Conservation (phyloP, 176 grass and related monocot genomes). For the Oryza meridionalis region DNA sequence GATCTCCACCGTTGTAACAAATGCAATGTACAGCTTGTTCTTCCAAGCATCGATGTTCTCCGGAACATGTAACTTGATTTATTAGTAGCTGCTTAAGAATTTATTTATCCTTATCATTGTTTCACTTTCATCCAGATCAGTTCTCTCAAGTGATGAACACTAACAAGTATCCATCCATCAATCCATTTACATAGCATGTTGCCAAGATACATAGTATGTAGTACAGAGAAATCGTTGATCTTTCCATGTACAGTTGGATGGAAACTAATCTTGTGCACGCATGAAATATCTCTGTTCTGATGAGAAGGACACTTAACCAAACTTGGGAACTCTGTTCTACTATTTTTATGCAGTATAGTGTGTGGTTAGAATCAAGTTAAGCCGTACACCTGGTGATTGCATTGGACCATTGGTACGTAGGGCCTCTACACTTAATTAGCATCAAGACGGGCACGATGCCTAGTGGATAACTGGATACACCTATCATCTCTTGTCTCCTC, state of each 20-base stretch:
- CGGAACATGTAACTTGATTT: not conserved
- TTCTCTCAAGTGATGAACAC: not conserved
- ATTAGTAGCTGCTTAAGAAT: not conserved
- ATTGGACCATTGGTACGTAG: not conserved
- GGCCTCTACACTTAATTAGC: not conserved
- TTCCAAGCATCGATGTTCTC: not conserved
- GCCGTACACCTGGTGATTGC: not conserved
- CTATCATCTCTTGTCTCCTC: not conserved
- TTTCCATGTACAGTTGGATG: too few species aligned
- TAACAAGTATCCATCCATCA: not conserved
- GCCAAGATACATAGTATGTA: too few species aligned
- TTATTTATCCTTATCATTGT: too few species aligned
- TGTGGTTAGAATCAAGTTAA: not conserved
- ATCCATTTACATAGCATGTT: too few species aligned
- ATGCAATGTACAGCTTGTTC: not conserved
- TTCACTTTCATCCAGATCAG: not conserved
- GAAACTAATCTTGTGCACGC: not conserved
- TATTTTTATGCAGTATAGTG: not conserved
- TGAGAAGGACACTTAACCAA: not conserved
- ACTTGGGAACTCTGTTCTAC: not conserved
- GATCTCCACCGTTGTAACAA: not conserved
- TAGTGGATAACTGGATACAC: not conserved
- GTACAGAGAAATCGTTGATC: not conserved
- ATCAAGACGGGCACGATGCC: not conserved
- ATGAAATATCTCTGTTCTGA: not conserved